Base-by-base conservation (phyloP, 2,329 filamentous ascomycete genomes). In the Colletotrichum orchidophilum region DNA sequence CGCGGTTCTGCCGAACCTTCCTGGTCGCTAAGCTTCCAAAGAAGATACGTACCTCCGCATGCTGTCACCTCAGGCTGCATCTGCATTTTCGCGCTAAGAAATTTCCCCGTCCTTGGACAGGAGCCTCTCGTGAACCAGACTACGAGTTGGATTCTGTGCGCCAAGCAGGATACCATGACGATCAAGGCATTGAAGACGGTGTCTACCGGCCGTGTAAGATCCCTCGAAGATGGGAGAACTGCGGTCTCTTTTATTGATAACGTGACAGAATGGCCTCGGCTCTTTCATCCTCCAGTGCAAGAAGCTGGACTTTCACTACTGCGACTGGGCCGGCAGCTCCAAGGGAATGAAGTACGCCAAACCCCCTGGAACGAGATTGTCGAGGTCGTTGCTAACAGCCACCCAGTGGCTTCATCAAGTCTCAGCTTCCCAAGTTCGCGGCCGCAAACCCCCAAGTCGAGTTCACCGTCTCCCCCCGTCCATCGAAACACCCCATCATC, bases 281-380 rank as follows among this genome's bases (percentile, higher is more conserved):
- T 94, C 95, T 81, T 98, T 98, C 87, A 94, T 99, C 83, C 90
- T 98, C 70, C 96, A 97, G 86, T 99, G 96, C 91, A 97, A 94
- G 87, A 93, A 92, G 80, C 87, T 99, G 81, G 94, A 97, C 82
- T 94, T 99, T 80, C 94, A 97, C 85, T 99, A 97, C 86, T 98
- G 96, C 87, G 95, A 98, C 87, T 95, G 93, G 90, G 94, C 93
- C 69, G 96, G 95, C 74, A 97, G 94, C 82, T 98, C 96, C 46
- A 91, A 86, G 78, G 96, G 96, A 80, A 98, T 98, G 95, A 96
- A 97, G 94, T 96, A 87, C 15, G 71, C 39, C 24, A 26, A 13
- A 35, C 64, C 69, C 55, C 66, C 24, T n/a, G 42, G 26, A 31
- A 2, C 9, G n/a, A 53, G 11, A 46, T 3, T 11, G 0, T 53